These are phyloP conservation scores for Epichloe typhina DNA, from an alignment of 2,329 filamentous ascomycete species.

Conservation along the genomic window DNA sequence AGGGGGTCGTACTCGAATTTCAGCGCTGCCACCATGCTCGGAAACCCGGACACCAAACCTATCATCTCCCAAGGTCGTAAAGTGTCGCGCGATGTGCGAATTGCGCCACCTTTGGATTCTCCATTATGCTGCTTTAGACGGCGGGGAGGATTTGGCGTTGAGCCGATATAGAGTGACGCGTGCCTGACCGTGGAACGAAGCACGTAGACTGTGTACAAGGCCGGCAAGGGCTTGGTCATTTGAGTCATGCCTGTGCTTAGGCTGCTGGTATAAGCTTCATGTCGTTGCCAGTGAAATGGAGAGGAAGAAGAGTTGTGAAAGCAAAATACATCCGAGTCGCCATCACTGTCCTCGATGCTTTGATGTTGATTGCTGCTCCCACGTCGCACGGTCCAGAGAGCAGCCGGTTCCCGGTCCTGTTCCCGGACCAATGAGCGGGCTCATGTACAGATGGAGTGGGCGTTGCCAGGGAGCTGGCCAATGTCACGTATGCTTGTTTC, in stretches of 20 bases:
- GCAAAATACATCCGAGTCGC: not conserved
- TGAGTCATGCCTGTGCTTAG: constrained; percentile 23
- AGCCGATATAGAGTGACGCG: constrained; percentile 72
- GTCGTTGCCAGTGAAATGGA: not conserved
- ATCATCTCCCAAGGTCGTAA: constrained; percentile 88
- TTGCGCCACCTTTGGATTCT: constrained; percentile 64
- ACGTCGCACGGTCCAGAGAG: too few relatives aligned
- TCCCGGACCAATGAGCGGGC: too few relatives aligned
- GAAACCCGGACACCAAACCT: constrained; percentile 75
- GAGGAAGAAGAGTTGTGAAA: not conserved
- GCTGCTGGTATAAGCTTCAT: not conserved
- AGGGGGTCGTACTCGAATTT: constrained; percentile 67
- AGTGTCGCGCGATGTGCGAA: constrained; percentile 52
- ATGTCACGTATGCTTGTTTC: too few relatives aligned
- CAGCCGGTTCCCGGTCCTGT: too few relatives aligned
- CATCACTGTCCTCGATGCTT: not conserved
- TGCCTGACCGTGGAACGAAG: constrained; percentile 68
- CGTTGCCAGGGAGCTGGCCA: too few relatives aligned
- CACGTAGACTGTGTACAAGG: constrained; percentile 88
- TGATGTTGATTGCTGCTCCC: not conserved
- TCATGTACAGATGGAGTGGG: too few relatives aligned
- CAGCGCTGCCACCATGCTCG: constrained; percentile 71
- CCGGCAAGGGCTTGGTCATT: constrained; percentile 52
- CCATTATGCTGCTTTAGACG: constrained; percentile 91
- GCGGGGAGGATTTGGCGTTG: constrained; percentile 75